Evolutionary conservation across 2,329 filamentous ascomycete species (phyloP).

Genomic region (Ophioceras dolichostomum): DNA sequence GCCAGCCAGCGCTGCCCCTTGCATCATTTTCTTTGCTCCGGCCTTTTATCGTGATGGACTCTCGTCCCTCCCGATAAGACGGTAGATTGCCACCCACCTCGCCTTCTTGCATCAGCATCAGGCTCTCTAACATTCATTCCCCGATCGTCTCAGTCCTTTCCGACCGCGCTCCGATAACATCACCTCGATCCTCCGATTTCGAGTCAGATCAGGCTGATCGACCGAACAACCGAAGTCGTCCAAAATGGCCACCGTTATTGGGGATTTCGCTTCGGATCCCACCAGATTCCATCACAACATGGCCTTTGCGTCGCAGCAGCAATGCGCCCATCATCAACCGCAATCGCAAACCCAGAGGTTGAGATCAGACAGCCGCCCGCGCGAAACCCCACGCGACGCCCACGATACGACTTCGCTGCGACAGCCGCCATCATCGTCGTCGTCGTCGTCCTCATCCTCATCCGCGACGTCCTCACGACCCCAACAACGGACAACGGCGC

Average conservation of each 20-base stretch:
- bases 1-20: neutral
- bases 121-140: neutral
- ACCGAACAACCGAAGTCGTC: too few relatives aligned
- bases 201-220: too few relatives aligned
- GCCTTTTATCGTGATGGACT: constrained; percentile 7
- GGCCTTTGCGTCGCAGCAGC: constrained; percentile 40
- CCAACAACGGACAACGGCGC: constrained; percentile 8
- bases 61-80: constrained; percentile 4
- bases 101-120: neutral
- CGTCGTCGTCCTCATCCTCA: neutral
- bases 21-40: constrained; percentile 4
- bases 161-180: constrained; percentile 5
- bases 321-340: constrained; percentile 28
- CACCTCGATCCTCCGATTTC: constrained; percentile 6
- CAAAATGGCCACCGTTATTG: constrained; percentile 50
- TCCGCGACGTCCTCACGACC: constrained; percentile 8
- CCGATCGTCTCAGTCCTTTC: neutral
- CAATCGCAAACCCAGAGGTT: constrained; percentile 31
- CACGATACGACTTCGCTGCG: too few relatives aligned
- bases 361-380: constrained; percentile 22
- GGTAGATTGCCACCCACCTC: neutral
- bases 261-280: constrained; percentile 63
- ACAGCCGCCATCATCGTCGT: constrained; percentile 6
- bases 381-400: constrained; percentile 12
- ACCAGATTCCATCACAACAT: constrained; percentile 54